A percentile compares a stretch with the other conserved stretches of the same genome.
Evolutionary conservation across 495 filamentous ascomycete species (phyloP).

Genomic region (Hypoxylon rickii): DNA sequence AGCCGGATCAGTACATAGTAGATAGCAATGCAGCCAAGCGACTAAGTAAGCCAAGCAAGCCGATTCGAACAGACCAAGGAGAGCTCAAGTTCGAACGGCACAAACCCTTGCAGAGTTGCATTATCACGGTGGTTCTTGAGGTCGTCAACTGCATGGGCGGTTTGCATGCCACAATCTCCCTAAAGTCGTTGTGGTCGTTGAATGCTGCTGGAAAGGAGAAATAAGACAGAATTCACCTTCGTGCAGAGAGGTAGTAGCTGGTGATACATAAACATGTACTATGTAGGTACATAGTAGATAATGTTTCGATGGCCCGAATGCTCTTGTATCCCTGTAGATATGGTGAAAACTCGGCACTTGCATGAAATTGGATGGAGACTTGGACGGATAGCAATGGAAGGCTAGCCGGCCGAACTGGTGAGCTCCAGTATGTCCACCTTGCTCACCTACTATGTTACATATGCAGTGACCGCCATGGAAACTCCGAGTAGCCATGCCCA

Average conservation of each 20-base stretch:
- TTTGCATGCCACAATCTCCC: constrained; percentile 7
- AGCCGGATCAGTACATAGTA: constrained; percentile 8
- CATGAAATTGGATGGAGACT: constrained; percentile 30
- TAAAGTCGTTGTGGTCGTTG: too few species aligned
- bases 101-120: constrained; percentile 16
- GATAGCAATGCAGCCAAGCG: constrained; percentile 9
- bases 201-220: too few species aligned
- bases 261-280: too few species aligned
- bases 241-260: too few species aligned
- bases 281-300: not conserved
- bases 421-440: too few species aligned
- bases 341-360: constrained; percentile 27
- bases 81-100: not conserved
- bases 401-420: constrained; percentile 6
- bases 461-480: constrained; percentile 2
- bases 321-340: constrained; percentile 12
- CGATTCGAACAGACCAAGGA: not conserved
- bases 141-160: constrained; percentile 11
- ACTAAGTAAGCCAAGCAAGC: not conserved
- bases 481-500: constrained; percentile 22
- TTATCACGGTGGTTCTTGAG: not conserved
- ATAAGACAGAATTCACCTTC: too few species aligned
- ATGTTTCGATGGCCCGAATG: not conserved
- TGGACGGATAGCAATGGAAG: constrained; percentile 22
- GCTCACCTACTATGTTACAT: not conserved